Conservation (phyloP, 805 yeast species). For the Allodekkera sacchari region DNA sequence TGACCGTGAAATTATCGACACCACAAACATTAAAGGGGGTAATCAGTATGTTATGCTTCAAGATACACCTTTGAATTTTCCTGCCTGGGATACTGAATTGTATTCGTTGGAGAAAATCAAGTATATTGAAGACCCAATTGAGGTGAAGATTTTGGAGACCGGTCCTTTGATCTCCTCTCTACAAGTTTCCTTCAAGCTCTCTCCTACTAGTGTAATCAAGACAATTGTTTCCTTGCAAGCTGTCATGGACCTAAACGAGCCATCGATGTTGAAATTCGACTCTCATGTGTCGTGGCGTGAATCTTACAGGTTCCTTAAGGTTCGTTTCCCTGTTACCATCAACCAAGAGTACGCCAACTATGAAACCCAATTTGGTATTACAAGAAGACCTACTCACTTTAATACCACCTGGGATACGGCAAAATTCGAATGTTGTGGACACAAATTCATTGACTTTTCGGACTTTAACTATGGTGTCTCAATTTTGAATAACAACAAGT, state of each 20-base stretch:
- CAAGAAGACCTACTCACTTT: conserved; percentile 87
- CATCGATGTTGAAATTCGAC: conserved; percentile 40
- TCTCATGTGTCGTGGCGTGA: conserved; percentile 81
- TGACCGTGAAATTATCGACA: conserved; percentile 60
- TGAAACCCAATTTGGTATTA: conserved; percentile 91
- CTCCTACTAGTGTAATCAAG: conserved; percentile 47
- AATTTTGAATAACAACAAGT: conserved; percentile 74
- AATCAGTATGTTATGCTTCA: conserved; percentile 78
- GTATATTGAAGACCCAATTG: conserved; percentile 35
- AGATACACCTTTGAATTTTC: conserved; percentile 86
- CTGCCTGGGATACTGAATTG: conserved; percentile 97
- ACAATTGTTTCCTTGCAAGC: conserved; percentile 69
- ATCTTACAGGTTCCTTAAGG: conserved; percentile 79
- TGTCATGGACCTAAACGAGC: conserved; percentile 24
- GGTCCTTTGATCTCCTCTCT: conserved; percentile 60
- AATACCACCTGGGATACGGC: conserved; percentile 97
- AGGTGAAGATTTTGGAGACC: conserved; percentile 31
- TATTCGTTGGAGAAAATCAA: conserved; percentile 69
- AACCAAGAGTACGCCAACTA: conserved; percentile 71
- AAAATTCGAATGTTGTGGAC: conserved; percentile 91
- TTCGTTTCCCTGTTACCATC: conserved; percentile 87
- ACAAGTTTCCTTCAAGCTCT: conserved; percentile 51
- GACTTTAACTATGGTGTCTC: conserved; percentile 85
- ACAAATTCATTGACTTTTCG: conserved; percentile 86
- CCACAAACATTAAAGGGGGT: conserved; percentile 50